phyloP scores from a whole-genome alignment of 768 basidiomycete species.

The Amanita rimosa region DNA sequence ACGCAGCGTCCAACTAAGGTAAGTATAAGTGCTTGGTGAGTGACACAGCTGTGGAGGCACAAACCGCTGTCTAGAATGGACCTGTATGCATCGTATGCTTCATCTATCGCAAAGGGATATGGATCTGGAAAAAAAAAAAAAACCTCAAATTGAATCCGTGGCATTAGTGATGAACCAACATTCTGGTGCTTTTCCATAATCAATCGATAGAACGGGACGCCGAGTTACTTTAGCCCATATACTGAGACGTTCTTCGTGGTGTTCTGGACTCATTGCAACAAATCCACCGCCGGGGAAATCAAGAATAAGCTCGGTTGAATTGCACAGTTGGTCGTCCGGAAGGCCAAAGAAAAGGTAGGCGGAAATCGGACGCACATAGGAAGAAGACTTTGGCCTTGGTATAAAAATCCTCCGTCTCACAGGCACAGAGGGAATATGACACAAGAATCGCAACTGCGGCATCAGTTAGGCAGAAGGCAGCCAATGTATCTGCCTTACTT shows the following conservation, averaged over 20 bases:
- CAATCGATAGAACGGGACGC: conserved; percentile 73
- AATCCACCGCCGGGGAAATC: conserved; percentile 97
- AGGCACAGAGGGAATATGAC: conserved; percentile 46
- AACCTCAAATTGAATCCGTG: not conserved
- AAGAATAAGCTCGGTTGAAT: conserved; percentile 71
- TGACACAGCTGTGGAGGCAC: conserved; percentile 8
- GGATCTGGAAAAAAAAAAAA: conserved; percentile 48
- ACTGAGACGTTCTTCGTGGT: conserved; percentile 89
- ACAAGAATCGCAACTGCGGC: conserved; percentile 56
- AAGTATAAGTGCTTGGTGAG: conserved; percentile 2
- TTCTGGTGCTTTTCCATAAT: conserved; percentile 96
- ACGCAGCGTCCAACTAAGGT: conserved; percentile 54
- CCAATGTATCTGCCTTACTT: conserved; percentile 12
- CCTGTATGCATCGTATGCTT: conserved; percentile 85
- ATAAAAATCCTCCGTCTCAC: conserved; percentile 71
- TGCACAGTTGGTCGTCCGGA: conserved; percentile 48
- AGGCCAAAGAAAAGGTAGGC: conserved; percentile 76
- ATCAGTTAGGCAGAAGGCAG: not conserved
- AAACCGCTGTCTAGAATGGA: conserved; percentile 62
- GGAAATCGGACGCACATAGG: conserved; percentile 73
- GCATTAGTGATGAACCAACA: conserved; percentile 36
- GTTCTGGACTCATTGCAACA: conserved; percentile 90
- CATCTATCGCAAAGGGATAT: conserved; percentile 93
- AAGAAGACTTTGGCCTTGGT: conserved; percentile 66
- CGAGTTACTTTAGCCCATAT: conserved; percentile 76